These are phyloP conservation scores for Pyrenophora graminea DNA, from an alignment of 2,329 filamentous ascomycete genomes.

Conservation along the genomic window DNA sequence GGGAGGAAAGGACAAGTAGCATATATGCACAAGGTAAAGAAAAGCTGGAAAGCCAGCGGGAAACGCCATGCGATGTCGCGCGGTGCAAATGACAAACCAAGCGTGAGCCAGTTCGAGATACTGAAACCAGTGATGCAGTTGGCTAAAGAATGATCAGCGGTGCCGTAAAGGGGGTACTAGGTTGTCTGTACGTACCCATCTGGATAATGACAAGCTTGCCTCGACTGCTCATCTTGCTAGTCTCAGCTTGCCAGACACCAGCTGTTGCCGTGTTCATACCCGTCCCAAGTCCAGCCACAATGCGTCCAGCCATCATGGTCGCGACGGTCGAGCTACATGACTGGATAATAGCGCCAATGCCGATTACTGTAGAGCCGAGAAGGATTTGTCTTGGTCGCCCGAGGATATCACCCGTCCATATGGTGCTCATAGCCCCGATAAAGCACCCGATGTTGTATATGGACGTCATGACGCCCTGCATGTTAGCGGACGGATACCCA, in stretches of 20 bases:
- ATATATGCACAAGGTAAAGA: conserved; percentile 63
- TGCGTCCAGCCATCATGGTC: conserved; percentile 46
- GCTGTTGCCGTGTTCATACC: conserved; percentile 58
- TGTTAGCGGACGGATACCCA: conserved; percentile 34
- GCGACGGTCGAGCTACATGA: conserved; percentile 44
- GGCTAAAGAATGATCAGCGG: conserved; percentile 26
- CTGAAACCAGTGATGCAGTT: conserved; percentile 51
- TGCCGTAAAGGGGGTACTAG: no score
- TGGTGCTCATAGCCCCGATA: conserved; percentile 47
- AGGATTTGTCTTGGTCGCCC: conserved; percentile 63
- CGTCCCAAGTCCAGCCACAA: conserved; percentile 52
- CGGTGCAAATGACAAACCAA: conserved; percentile 49
- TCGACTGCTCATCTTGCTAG: conserved; percentile 52
- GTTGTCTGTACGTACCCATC: conserved; percentile 33
- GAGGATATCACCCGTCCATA: conserved; percentile 61
- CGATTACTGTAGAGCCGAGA: conserved; percentile 56
- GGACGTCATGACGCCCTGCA: conserved; percentile 48
- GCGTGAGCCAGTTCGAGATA: conserved; percentile 51
- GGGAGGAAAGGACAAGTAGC: conserved; percentile 52
- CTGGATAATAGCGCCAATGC: conserved; percentile 45
- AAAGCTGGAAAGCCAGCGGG: conserved; percentile 60
- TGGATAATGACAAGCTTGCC: conserved; percentile 55
- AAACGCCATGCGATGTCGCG: conserved; percentile 49
- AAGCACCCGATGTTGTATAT: conserved; percentile 53
- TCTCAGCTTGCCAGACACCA: conserved; percentile 55